Conservation (phyloP, 768 basidiomycete genomes). For the Tricholoma furcatifolium region DNA sequence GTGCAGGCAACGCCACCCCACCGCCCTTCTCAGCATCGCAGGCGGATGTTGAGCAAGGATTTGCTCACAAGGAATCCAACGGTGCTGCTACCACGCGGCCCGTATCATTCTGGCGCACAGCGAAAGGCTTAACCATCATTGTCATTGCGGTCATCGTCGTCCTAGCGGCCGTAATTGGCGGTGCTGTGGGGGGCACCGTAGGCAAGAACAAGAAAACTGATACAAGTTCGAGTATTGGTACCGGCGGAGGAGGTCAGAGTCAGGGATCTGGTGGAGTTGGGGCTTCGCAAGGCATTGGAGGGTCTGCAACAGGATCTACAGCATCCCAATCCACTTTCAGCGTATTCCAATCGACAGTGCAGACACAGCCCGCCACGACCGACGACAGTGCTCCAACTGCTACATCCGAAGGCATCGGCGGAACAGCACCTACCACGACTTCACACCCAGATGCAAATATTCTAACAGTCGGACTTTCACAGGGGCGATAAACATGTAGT, state of each 20-base stretch:
- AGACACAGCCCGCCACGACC: not conserved
- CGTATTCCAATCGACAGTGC: no score
- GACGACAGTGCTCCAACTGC: not conserved
- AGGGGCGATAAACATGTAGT: not conserved
- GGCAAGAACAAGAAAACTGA: slow-evolving; percentile 1
- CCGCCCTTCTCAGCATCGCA: slow-evolving; percentile 13
- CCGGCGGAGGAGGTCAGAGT: not conserved
- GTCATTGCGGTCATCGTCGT: slow-evolving; percentile 37
- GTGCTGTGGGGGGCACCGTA: slow-evolving; percentile 52
- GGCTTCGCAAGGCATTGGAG: no score
- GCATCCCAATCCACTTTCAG: no score
- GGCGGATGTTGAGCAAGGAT: slow-evolving; percentile 19
- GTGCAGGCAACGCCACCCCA: slow-evolving; percentile 14
- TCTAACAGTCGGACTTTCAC: not conserved
- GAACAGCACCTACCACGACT: not conserved
- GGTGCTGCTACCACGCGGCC: slow-evolving; percentile 11
- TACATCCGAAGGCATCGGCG: not conserved
- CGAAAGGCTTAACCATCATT: slow-evolving; percentile 40
- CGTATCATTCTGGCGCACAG: slow-evolving; percentile 51
- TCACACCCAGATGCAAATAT: not conserved
- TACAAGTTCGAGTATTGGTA: not conserved
- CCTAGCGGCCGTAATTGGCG: slow-evolving; percentile 54
- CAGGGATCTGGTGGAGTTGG: not conserved
- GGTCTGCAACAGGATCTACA: no score
- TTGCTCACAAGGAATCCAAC: slow-evolving; percentile 21